Evolutionary conservation across 495 filamentous ascomycete genomes (phyloP).

Genomic region (Aspergillus taichungensis): DNA sequence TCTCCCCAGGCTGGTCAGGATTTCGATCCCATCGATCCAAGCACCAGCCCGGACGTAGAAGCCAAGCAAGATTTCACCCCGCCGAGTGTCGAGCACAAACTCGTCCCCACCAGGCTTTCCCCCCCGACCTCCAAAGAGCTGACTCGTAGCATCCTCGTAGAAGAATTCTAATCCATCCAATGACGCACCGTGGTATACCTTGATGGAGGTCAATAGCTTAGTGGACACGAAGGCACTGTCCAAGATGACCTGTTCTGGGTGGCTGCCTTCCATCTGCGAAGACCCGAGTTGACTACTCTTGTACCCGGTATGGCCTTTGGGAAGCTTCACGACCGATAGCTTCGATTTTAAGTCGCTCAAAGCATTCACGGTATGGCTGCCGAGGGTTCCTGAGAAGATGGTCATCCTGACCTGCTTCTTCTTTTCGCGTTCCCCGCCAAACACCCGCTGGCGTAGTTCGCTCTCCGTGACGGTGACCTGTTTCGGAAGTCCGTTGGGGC

Average conservation of each 20-base stretch:
- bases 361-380: constrained; percentile 65
- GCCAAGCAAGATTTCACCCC: constrained; percentile 79
- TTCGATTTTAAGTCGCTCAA: constrained; percentile 61
- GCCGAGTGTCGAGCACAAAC: constrained; percentile 74
- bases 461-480: constrained; percentile 65
- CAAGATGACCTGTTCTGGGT: constrained; percentile 66
- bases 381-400: constrained; percentile 66
- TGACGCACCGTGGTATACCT: constrained; percentile 68
- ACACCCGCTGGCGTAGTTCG: constrained; percentile 60
- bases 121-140: constrained; percentile 82
- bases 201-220: constrained; percentile 65
- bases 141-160: constrained; percentile 80
- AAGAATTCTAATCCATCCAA: constrained; percentile 86
- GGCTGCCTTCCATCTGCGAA: constrained; percentile 61
- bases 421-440: constrained; percentile 55
- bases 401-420: constrained; percentile 61
- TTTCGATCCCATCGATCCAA: constrained; percentile 87
- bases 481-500: constrained; percentile 50
- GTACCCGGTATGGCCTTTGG: constrained; percentile 64
- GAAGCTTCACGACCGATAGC: constrained; percentile 60
- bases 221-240: constrained; percentile 58
- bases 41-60: constrained; percentile 75
- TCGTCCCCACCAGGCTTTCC: constrained; percentile 66
- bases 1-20: constrained; percentile 79
- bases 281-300: constrained; percentile 68